Base-by-base conservation (phyloP, 164 flowering plant species). In the Amborella trichopoda region DNA sequence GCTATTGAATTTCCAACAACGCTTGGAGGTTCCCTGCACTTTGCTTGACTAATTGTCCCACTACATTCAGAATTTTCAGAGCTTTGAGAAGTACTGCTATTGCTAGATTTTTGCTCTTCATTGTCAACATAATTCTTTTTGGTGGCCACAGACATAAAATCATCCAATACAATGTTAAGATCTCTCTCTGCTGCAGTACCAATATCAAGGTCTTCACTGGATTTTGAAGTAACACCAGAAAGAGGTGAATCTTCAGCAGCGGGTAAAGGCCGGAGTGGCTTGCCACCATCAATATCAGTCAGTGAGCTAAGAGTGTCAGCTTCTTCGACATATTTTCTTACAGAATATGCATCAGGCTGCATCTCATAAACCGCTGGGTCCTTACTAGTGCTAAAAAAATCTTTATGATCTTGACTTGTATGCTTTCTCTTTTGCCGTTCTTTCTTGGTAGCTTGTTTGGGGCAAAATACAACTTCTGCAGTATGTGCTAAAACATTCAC, bases 401-500 rank as follows among this genome's bases (percentile, higher is more conserved):
- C 62, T 44, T 45, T 63, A 20, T 67, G 51, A 44, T 63, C 63
- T 42, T 64, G 68, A 56, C 57, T 50, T 42, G 44, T 62, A 48
- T 68, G 67, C 58, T 54, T 68, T 50, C 66, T 73, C 69, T 79
- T 61, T 21, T 75, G 54, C 39, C 50, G 62, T 49, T 64, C 65
- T 4, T 79, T 67, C 33, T 58, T 69, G 42, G 53, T 28, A 34
- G 64, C 47, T 51, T 75, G 74, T 40, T 66, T 67, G 17, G 44
- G 17, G 19, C 83, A 62, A 45, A 69, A 49, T 40, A 66, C 62
- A 39, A 54, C 65, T 57, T 79, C 88, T 43, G 73, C 55, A 17
- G 76, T 49, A 61, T 79, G 69, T 26, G 66, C 72, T 63, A 85
- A 65, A 48, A 85, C 66, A 58, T 79, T 77, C 46, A 81, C 81